Evolutionary conservation across 2,329 filamentous ascomycete species (phyloP), one percentile per base, ranked within the genome.

Genomic region (Camillea tinctor): DNA sequence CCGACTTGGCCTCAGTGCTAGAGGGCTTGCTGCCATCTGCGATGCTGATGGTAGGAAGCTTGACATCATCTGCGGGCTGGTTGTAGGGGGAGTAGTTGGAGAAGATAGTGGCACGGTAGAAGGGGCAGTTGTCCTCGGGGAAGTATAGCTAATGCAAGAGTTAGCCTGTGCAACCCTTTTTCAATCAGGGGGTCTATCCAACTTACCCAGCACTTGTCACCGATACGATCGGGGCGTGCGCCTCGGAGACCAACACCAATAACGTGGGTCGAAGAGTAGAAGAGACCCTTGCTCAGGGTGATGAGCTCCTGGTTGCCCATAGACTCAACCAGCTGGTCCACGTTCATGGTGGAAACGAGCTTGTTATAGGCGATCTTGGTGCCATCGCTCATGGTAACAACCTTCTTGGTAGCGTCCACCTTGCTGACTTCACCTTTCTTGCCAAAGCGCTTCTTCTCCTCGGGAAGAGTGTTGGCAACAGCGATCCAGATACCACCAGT

Each of bases 11-110:
- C 72, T 91, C 88, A 55, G 82, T 83, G 69, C 86, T 91, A 63
- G 82, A 78, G 60, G 93, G 86, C 81, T 92, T 92, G 78, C 88
- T 90, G 76, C 95, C 95, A 71, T 97, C 85, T 60, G 90, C 95
- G 50, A 93, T 84, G 76, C 93, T 90, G 69, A 92, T 80, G 21
- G 95, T 98, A 48, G 93, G 87, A 59, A 99, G 87, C 84, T 96
- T 95, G 74, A 84, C 88, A 60, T 89, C 88, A 61, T 87, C 83
- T 67, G 91, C 82, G 36, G 95, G 95, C 81, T 98, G 95, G 84
- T 99, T 99, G 87, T 96, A 88, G 56, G 94, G 95, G 21, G 95
- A 98, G 86, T 99, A 99, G 87, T 99, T 99, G 79, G 94, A 98
- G 87, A 99, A 99, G 81, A 99, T 98, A 74, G 95, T 99, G 73